Percentiles rank a stretch among this genome's conserved stretches.
These are phyloP conservation scores for Rhodotorula sp. DNA, from an alignment of 1,284 basidiomycete species.

Conservation along the genomic window DNA sequence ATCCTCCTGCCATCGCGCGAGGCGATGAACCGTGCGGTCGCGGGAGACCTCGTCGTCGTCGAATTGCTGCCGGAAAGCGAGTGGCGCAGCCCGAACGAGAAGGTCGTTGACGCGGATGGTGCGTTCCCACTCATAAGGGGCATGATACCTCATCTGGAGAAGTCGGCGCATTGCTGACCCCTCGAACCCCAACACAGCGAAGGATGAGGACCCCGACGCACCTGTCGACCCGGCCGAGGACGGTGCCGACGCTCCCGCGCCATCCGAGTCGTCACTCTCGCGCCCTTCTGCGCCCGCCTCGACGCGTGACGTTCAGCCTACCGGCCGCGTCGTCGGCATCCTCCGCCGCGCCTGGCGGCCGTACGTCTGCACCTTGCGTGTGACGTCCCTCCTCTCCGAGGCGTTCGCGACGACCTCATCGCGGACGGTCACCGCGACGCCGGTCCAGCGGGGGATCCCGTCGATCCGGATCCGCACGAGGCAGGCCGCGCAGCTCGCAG, in stretches of 20 bases:
- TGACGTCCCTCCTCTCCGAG: conserved; percentile 77
- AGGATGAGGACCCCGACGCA: conserved; percentile 86
- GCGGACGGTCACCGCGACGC: conserved; percentile 81
- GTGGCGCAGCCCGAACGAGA: conserved; percentile 91
- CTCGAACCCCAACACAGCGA: conserved; percentile 53
- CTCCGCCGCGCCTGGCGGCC: conserved; percentile 90
- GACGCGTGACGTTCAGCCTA: conserved; percentile 67
- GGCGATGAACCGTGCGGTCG: conserved; percentile 92
- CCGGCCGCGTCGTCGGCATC: conserved; percentile 86
- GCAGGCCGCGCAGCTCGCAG: conserved; percentile 82
- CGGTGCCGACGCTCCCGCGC: conserved; percentile 38
- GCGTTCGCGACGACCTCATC: conserved; percentile 63
- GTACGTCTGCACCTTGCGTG: conserved; percentile 95
- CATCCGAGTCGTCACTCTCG: neutral
- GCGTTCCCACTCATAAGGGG: conserved; percentile 43
- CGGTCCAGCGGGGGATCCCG: conserved; percentile 86
- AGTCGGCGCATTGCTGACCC: neutral
- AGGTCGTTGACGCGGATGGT: conserved; percentile 91
- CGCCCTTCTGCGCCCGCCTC: neutral
- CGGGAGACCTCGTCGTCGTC: conserved; percentile 91
- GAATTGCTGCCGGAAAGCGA: conserved; percentile 83
- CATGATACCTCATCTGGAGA: neutral
- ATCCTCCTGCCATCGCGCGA: conserved; percentile 84
- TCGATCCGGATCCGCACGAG: conserved; percentile 92
- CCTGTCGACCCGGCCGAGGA: conserved; percentile 51